Base-by-base conservation (phyloP, 2,329 filamentous ascomycete species). In the Diaporthe ampelina region DNA sequence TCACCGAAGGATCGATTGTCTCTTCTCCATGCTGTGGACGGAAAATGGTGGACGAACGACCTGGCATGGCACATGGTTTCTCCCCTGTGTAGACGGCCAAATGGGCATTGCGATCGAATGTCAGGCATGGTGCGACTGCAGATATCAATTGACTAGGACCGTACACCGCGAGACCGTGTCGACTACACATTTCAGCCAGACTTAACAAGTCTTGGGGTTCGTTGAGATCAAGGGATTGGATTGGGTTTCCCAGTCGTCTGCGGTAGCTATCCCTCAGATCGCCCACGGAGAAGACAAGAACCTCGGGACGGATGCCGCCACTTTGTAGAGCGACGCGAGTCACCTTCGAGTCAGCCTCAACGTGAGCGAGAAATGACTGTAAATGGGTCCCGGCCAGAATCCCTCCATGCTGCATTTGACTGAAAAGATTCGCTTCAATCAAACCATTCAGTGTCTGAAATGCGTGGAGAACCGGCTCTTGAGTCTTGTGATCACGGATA, bases 21-120 rank as follows among this genome's bases (percentile, higher is more conserved):
- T 72, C 70, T 19, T 72, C 70, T 9, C 70, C 70, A 15, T 72
- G 32, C 32, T 72, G 57, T 26, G 70, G 70, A 45, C 70, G 70
- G 24, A 65, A 72, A 4, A 72, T 63, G 19, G 65, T 65, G 8
- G 57, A 63, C 21, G 70, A 72, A 35, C 37, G 57, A 7, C 70
- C 70, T 0, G 70, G 70, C 7, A 1, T n/a, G 3, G 29, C 70
- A n/a, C 70, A 72, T 29, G 70, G 57, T n/a, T 72, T 35, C 48
- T 72, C 70, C 9, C 70, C 70, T 9, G 70, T 72, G n/a, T 72
- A 72, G 7, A 72, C 70, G 32, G 70, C 57, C 6, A 72, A 32
- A 24, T 65, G 70, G 5, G 70, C 70, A 37, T 63, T 72, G 1
- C 70, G 70, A 43, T 72, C 70, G 32, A 72, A 72, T 15, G 58